Evolutionary conservation across 148 eudicot species (phyloP), one percentile per base, ranked within the genome.

Genomic region (Cornus suecica): DNA sequence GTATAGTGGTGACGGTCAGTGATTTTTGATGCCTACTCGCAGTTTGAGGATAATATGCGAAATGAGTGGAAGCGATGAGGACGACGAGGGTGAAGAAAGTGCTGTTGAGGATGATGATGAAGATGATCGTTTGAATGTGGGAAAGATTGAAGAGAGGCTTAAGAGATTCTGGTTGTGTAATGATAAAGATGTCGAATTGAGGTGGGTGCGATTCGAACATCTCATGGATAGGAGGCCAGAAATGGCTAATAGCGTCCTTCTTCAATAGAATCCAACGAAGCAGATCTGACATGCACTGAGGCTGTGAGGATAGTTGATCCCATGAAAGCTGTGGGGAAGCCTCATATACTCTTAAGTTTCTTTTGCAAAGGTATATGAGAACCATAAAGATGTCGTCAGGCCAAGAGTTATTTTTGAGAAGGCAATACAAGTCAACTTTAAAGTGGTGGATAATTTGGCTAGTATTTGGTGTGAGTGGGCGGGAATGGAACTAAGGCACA

Each of bases 391-490:
- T 85, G 80, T 91, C 72, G 84, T 75, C 45, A 93, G 93, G 88
- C 92, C 97, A 42, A 82, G 97, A 65, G 98, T 95, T 27, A 91
- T 95, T 3, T 95, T 91, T 74, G 98, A 95, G 31, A 93, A 95
- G 77, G 97, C 98, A 15, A 98, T 95, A 75, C 99, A 95, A 76
- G 99, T 95, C 10, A 90, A 88, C 56, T 95, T 87, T 73, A 95
- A 88, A 73, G 77, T 90, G 10, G 93, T 93, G 56, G 99, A 95
- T 83, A 91, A 95, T 84, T 80, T 95, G 70, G 99, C 97, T 26
- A 91, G 98, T 76, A 81, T 95, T 29, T 95, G 98, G 97, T 95
- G 99, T 82, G 99, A 92, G 54, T 95, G 99, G 98, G 99, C 98
- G 11, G 99, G 93, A 80, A 93, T 93, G 97, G 99, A 93, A 65